Evolutionary conservation across 2,329 filamentous ascomycete genomes (phyloP), one percentile per base, ranked within the genome.

Genomic region (Pseudopyrenochaeta lycopersici): DNA sequence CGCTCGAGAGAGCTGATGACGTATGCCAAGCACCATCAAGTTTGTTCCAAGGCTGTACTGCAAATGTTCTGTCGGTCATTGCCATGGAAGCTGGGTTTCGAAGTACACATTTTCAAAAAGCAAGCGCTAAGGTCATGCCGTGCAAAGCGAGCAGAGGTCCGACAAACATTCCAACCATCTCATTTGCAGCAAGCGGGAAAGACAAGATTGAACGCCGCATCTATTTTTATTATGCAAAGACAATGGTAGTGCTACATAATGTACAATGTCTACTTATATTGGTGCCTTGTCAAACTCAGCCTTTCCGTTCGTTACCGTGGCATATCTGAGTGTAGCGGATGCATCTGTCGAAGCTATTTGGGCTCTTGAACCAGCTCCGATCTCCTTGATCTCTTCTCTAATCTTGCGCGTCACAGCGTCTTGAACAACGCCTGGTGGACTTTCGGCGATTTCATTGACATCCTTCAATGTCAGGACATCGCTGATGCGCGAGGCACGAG

Each of bases 361-460:
- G 31, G 64, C 52, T 29, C 43, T 58, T 7, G 61, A 58, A 10
- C 63, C 63, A 15, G 57, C 50, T 31, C 42, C 63, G 35, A 75
- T 70, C 12, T 71, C 66, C 53, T 70, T 73, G 56, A 75, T 70
- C 39, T 75, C 72, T n/a, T 72, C 66, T 21, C 66, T 64, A 52
- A 75, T 75, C 52, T 73, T 75, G 15, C 64, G 61, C 1, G 66
- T 44, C 1, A 73, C 69, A 1, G 87, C 87, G 31, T 85, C 80
- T 2, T 86, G 80, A 0, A 90, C 83, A 1, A 84, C 82, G 1
- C 93, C 94, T 0, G 91, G 86, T 29, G 92, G 90, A 5, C 88
- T 82, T 70, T 93, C 89, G 0, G 94, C 94, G 56, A 97, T 90
- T 77, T 98, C 95, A 63, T 96, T 93, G 50, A 98, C 85, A 62